A percentile compares a stretch with the other conserved stretches of the same genome.
These are phyloP conservation scores for Pleoardoris graminearum DNA, from an alignment of 2,329 filamentous ascomycete species.

Conservation along the genomic window DNA sequence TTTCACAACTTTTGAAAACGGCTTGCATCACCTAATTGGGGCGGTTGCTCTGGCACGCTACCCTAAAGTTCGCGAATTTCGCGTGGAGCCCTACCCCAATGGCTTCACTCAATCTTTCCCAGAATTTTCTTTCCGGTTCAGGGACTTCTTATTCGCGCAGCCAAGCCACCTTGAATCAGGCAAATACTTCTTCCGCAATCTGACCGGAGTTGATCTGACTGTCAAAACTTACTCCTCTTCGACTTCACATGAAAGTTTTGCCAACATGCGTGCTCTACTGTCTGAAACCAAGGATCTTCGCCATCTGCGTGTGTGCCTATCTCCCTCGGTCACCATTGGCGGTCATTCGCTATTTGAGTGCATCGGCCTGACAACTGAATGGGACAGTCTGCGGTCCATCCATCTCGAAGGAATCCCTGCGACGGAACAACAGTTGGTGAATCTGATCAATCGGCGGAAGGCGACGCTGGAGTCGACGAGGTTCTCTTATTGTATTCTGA, in stretches of 20 bases:
- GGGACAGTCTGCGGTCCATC: slow-evolving; percentile 27
- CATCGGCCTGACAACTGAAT: slow-evolving; percentile 24
- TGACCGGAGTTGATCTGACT: slow-evolving; percentile 13
- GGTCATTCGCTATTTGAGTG: slow-evolving; percentile 10
- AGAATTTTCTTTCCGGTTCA: slow-evolving; percentile 14
- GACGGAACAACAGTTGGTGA: slow-evolving; percentile 18
- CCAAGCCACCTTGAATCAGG: slow-evolving; percentile 11
- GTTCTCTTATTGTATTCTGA: slow-evolving; percentile 21
- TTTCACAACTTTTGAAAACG: slow-evolving; percentile 14
- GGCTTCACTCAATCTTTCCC: slow-evolving; percentile 25
- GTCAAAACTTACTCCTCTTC: slow-evolving; percentile 1
- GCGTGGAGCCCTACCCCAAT: slow-evolving; percentile 8
- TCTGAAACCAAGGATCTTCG: slow-evolving; percentile 9
- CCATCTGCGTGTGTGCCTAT: slow-evolving; percentile 22
- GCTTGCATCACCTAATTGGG: slow-evolving; percentile 34
- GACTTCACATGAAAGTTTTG: background rate
- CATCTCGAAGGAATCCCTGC: slow-evolving; percentile 27
- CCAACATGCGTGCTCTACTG: slow-evolving; percentile 11
- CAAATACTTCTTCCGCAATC: slow-evolving; percentile 16
- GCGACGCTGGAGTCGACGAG: slow-evolving; percentile 20
- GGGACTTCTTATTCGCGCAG: slow-evolving; percentile 10
- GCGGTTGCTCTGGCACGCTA: slow-evolving; percentile 28
- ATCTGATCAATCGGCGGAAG: slow-evolving; percentile 26
- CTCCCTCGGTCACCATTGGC: background rate
- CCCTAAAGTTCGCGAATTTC: slow-evolving; percentile 27